A percentile compares a stretch with the other conserved stretches of the same genome.
Conservation (phyloP, 352 stramenopile species). For the Phytophthora pseudosyringae region DNA sequence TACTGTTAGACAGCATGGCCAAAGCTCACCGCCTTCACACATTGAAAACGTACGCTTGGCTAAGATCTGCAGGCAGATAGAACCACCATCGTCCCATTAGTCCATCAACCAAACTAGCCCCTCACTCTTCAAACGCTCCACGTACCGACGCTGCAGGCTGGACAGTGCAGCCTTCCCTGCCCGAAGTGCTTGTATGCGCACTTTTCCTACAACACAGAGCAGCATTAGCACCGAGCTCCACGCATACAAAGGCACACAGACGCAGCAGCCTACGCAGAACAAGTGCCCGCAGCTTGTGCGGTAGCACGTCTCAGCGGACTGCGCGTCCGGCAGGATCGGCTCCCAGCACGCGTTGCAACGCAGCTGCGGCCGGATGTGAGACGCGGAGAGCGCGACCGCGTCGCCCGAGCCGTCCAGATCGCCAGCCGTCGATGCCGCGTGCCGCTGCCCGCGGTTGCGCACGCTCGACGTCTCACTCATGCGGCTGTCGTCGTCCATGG, state of each 20-base stretch:
- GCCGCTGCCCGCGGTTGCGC: constrained; percentile 45
- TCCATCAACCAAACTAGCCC: background rate
- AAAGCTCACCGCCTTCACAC: background rate
- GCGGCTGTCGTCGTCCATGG: constrained; percentile 63
- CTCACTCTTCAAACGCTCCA: background rate
- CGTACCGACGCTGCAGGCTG: constrained; percentile 60
- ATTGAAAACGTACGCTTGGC: constrained; percentile 46
- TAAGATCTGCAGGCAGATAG: constrained; percentile 44
- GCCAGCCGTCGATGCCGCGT: constrained; percentile 31
- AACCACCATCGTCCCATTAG: background rate
- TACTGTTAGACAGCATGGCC: background rate
- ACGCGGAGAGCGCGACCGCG: constrained; percentile 8
- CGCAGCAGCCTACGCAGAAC: constrained; percentile 54
- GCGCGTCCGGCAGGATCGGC: constrained; percentile 58
- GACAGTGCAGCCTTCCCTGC: constrained; percentile 64
- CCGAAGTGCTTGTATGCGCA: constrained; percentile 88
- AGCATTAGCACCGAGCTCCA: background rate
- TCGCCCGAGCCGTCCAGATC: constrained; percentile 58
- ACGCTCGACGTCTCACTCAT: constrained; percentile 83
- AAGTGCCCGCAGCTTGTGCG: constrained; percentile 78
- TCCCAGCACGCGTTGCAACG: constrained; percentile 85
- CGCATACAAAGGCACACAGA: background rate
- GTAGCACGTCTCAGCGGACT: constrained; percentile 82
- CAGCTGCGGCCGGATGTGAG: constrained; percentile 63
- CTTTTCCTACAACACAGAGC: constrained; percentile 66